Evolutionary conservation across 148 eudicot species (phyloP).

Genomic region (Mesembryanthemum crystallinum): DNA sequence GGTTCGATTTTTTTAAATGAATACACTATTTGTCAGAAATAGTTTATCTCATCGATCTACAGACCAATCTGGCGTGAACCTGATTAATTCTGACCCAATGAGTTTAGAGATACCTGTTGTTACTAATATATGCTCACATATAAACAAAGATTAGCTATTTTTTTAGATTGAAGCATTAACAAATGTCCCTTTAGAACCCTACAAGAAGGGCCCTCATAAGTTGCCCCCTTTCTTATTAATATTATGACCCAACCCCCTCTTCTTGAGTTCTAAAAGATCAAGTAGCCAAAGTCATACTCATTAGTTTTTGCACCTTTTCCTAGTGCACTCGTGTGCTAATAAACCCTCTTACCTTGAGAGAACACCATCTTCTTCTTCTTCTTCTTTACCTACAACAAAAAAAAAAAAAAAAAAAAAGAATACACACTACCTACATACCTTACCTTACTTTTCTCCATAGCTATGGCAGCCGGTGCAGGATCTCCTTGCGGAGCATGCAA

Average conservation of each 20-base stretch:
- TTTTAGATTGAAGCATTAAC: slow-evolving; percentile 47
- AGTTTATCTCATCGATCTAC: too few relatives aligned
- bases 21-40: not conserved
- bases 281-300: not conserved
- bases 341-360: not conserved
- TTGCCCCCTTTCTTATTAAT: slow-evolving; percentile 20
- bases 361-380: not conserved
- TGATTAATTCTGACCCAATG: too few relatives aligned
- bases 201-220: slow-evolving; percentile 53
- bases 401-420: too few relatives aligned
- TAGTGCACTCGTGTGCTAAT: slow-evolving; percentile 36
- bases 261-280: slow-evolving; percentile 11
- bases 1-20: not conserved
- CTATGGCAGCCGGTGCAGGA: slow-evolving; percentile 52
- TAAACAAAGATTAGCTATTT: slow-evolving; percentile 14
- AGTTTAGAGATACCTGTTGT: too few relatives aligned
- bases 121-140: too few relatives aligned
- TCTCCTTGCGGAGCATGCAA: slow-evolving; percentile 96
- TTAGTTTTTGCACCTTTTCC: slow-evolving; percentile 27
- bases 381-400: too few relatives aligned
- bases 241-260: slow-evolving; percentile 23
- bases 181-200: slow-evolving; percentile 61
- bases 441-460: not conserved
- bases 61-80: too few relatives aligned
- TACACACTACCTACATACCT: not conserved